Evolutionary conservation across 2,329 filamentous ascomycete genomes (phyloP).

Genomic region (Epichloe glyceriae): DNA sequence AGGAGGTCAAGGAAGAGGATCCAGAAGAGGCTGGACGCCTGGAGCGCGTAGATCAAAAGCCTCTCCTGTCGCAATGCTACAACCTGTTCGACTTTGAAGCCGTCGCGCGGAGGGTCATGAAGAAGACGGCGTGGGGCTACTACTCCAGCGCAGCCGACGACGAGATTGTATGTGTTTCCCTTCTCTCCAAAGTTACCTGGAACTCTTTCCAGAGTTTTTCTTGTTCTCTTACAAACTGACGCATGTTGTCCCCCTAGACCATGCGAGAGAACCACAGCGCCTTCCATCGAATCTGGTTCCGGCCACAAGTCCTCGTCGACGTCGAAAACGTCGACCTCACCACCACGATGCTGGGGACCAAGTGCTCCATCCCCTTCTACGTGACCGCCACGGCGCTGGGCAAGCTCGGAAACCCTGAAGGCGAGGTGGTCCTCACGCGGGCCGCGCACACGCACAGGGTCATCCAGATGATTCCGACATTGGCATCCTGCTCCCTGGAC

Average conservation of each 20-base stretch:
- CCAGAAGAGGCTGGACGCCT: slow-evolving; percentile 50
- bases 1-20: slow-evolving; percentile 55
- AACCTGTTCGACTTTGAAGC: slow-evolving; percentile 94
- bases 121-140: slow-evolving; percentile 93
- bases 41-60: slow-evolving; percentile 63
- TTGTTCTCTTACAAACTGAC: too few relatives aligned
- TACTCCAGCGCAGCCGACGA: slow-evolving; percentile 74
- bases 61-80: slow-evolving; percentile 74
- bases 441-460: slow-evolving; percentile 78
- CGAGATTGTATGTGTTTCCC: slow-evolving; percentile 23
- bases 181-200: too few relatives aligned
- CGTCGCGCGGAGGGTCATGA: slow-evolving; percentile 83
- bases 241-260: slow-evolving; percentile 41
- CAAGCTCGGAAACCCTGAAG: slow-evolving; percentile 87
- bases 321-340: slow-evolving; percentile 77
- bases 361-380: slow-evolving; percentile 80
- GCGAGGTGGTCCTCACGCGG: slow-evolving; percentile 80
- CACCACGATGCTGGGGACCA: slow-evolving; percentile 88
- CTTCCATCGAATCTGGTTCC: slow-evolving; percentile 96
- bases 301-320: slow-evolving; percentile 76
- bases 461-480: slow-evolving; percentile 95
- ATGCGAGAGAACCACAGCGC: slow-evolving; percentile 91
- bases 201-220: too few relatives aligned
- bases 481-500: slow-evolving; percentile 94
- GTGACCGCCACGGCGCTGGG: slow-evolving; percentile 91